phyloP scores from a whole-genome alignment of 228 moss, liverwort and hornwort species.

The Sphagnum magellanicum region DNA sequence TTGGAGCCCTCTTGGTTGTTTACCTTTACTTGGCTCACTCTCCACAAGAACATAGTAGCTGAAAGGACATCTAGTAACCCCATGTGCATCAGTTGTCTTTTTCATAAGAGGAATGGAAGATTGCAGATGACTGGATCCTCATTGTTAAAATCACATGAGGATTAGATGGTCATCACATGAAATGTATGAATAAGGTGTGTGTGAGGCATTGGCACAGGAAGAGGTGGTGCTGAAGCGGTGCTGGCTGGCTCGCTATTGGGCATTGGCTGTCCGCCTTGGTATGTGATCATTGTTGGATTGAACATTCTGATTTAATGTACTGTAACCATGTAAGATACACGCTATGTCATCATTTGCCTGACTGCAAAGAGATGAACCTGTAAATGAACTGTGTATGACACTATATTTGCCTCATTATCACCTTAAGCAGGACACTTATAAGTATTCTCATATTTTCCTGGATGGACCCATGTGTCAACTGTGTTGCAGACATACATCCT shows the following conservation, averaged over 20 bases:
- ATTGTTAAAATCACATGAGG: too few relatives aligned
- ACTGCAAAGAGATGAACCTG: too few relatives aligned
- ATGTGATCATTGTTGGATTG: neutral
- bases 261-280: conserved; percentile 58
- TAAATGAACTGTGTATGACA: too few relatives aligned
- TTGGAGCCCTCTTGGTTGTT: too few relatives aligned
- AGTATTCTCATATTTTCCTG: too few relatives aligned
- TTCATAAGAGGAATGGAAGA: neutral
- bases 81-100: neutral
- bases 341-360: neutral
- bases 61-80: neutral
- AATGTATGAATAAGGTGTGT: too few relatives aligned
- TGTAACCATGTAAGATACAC: neutral
- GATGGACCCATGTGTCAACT: neutral
- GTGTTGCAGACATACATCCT: conserved; percentile 40
- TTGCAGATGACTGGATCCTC: neutral
- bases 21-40: too few relatives aligned
- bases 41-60: too few relatives aligned
- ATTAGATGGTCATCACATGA: too few relatives aligned
- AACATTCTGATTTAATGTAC: neutral
- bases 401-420: too few relatives aligned
- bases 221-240: conserved; percentile 95
- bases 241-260: conserved; percentile 97
- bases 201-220: conserved; percentile 16
- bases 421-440: too few relatives aligned